Conservation (phyloP, 192 early-diverging fungal genomes). For the Coemansia sp. region DNA sequence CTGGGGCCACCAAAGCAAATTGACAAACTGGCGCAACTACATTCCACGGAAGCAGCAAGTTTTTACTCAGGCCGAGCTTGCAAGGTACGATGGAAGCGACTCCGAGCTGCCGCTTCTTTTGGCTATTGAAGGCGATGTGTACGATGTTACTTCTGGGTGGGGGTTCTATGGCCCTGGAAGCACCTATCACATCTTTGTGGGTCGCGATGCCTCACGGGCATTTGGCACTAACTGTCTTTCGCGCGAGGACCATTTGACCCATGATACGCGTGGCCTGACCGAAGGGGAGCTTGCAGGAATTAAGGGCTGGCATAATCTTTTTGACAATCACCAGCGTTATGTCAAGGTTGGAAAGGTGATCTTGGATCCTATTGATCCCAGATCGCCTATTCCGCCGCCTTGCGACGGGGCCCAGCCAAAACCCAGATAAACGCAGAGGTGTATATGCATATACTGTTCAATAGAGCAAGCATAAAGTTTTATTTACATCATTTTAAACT, state of each 20-base stretch:
- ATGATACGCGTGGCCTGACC: slow-evolving; percentile 86
- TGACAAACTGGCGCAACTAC: slow-evolving; percentile 68
- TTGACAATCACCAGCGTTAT: slow-evolving; percentile 84
- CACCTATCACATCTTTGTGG: slow-evolving; percentile 85
- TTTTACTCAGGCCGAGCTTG: slow-evolving; percentile 77
- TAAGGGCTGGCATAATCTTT: slow-evolving; percentile 84
- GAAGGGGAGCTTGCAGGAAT: slow-evolving; percentile 71
- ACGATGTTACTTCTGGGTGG: slow-evolving; percentile 81
- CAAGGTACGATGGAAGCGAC: slow-evolving; percentile 82
- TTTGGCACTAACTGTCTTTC: slow-evolving; percentile 95
- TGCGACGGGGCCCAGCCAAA: slow-evolving; percentile 64
- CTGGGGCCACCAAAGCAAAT: slow-evolving; percentile 74
- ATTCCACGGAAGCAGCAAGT: slow-evolving; percentile 66
- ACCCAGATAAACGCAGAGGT: slow-evolving; percentile 21
- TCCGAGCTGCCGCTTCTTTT: slow-evolving; percentile 82
- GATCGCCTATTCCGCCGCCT: slow-evolving; percentile 76
- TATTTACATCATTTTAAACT: too few species aligned
- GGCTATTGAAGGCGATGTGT: slow-evolving; percentile 89
- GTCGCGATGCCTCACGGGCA: slow-evolving; percentile 89
- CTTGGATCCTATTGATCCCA: slow-evolving; percentile 79
- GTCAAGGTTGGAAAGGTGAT: slow-evolving; percentile 81
- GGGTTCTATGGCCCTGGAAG: slow-evolving; percentile 78
- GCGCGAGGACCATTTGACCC: slow-evolving; percentile 77
- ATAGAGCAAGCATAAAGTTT: too few species aligned
- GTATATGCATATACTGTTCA: not conserved